phyloP scores from a whole-genome alignment of 177 flowering plant species.

The Vitis hybrid region DNA sequence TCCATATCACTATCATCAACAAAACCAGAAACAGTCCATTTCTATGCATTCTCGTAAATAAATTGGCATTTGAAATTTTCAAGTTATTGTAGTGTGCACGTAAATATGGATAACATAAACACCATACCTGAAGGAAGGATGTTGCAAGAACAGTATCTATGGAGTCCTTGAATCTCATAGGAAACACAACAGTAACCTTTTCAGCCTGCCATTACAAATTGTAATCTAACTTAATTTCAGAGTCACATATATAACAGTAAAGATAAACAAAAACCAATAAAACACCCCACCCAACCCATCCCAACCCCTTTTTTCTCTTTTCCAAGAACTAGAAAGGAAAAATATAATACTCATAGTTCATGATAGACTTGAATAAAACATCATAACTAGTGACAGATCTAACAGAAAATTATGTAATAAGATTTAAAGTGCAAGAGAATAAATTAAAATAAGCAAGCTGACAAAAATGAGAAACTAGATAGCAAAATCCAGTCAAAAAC shows the following conservation, averaged over 20 bases:
- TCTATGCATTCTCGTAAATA: neutral
- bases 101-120: conserved; percentile 1
- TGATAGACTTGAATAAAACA: too few relatives aligned
- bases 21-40: neutral
- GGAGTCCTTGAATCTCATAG: conserved; percentile 93
- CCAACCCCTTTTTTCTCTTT: neutral
- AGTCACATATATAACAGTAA: neutral
- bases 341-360: neutral
- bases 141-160: conserved; percentile 85
- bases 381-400: too few relatives aligned
- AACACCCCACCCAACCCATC: neutral
- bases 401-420: too few relatives aligned
- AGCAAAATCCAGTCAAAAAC: neutral
- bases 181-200: conserved; percentile 83
- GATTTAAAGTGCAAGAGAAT: too few relatives aligned
- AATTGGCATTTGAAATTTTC: neutral
- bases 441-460: neutral
- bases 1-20: too few relatives aligned
- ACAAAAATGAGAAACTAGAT: neutral
- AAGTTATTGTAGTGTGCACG: neutral
- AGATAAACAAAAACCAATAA: neutral
- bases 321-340: neutral
- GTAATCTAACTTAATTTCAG: neutral
- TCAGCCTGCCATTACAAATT: conserved; percentile 59
- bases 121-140: conserved; percentile 85